Evolutionary conservation across 495 filamentous ascomycete species (phyloP).

Genomic region (Penicillium canariense): DNA sequence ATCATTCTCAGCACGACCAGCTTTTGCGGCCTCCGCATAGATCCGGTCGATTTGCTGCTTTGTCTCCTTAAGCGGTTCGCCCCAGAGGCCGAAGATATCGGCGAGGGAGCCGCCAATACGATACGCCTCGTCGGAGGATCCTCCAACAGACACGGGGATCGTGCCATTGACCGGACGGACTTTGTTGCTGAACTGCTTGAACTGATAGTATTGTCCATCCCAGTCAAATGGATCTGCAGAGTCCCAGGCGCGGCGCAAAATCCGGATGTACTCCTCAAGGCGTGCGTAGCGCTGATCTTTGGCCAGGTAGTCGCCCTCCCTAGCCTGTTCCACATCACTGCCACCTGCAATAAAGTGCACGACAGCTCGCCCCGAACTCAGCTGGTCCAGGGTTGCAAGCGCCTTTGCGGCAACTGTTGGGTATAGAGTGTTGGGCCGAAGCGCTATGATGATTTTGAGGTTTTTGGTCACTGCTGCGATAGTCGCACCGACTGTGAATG

Average conservation of each 20-base stretch:
- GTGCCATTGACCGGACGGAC: conserved; percentile 47
- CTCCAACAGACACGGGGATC: conserved; percentile 53
- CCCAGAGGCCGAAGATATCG: conserved; percentile 58
- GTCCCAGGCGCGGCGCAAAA: conserved; percentile 51
- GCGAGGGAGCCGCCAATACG: conserved; percentile 49
- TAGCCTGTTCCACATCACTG: conserved; percentile 51
- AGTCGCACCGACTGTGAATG: conserved; percentile 51
- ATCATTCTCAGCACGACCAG: conserved; percentile 36
- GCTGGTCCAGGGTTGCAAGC: conserved; percentile 54
- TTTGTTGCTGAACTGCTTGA: conserved; percentile 50
- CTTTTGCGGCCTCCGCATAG: conserved; percentile 47
- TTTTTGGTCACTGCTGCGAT: conserved; percentile 51
- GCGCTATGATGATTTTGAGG: conserved; percentile 54
- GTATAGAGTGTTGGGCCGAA: conserved; percentile 55
- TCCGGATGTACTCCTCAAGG: conserved; percentile 53
- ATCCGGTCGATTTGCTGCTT: conserved; percentile 55
- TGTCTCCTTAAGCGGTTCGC: conserved; percentile 54
- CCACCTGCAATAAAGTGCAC: conserved; percentile 58
- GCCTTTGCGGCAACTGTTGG: conserved; percentile 56
- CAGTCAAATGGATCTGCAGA: conserved; percentile 53
- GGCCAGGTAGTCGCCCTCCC: conserved; percentile 52
- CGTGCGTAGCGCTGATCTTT: conserved; percentile 52
- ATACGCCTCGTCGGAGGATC: conserved; percentile 52
- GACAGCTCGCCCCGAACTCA: conserved; percentile 48
- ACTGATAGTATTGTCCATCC: conserved; percentile 49